Percentiles rank a stretch among this genome's conserved stretches.
Evolutionary conservation across 768 basidiomycete genomes (phyloP).

Genomic region (Kondoa malvinella): DNA sequence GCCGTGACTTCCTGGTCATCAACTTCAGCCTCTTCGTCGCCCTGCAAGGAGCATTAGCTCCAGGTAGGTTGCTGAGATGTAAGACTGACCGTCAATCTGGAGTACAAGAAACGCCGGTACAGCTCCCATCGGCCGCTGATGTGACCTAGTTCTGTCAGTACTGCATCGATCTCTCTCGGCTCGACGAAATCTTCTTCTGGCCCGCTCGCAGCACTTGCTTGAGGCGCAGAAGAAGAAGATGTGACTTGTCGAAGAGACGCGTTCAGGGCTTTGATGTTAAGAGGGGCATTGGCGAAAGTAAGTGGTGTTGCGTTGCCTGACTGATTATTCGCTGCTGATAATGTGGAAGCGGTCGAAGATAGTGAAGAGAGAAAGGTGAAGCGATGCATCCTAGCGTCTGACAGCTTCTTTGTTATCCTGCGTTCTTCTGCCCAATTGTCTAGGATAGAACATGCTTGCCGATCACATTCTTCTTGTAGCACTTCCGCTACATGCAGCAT

Average conservation of each 20-base stretch:
- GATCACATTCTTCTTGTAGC: slow-evolving; percentile 70
- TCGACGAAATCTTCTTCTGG: slow-evolving; percentile 45
- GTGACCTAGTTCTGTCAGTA: slow-evolving; percentile 68
- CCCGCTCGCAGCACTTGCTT: slow-evolving; percentile 10
- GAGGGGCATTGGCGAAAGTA: slow-evolving; percentile 1
- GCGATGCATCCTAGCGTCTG: slow-evolving; percentile 11
- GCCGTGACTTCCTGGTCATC: not conserved
- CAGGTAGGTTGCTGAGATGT: not conserved
- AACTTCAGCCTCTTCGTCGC: slow-evolving; percentile 9
- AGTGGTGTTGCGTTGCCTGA: slow-evolving; percentile 1
- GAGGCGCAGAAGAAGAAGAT: not conserved
- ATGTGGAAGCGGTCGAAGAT: not conserved
- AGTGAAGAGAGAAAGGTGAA: slow-evolving; percentile 17
- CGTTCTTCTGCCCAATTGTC: slow-evolving; percentile 87
- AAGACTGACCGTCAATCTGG: slow-evolving; percentile 39
- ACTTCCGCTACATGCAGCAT: slow-evolving; percentile 61
- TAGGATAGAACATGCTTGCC: slow-evolving; percentile 55
- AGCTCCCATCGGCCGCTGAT: slow-evolving; percentile 85
- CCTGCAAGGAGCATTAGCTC: not conserved
- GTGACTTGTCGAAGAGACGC: not conserved
- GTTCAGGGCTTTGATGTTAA: slow-evolving; percentile 12
- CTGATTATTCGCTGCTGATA: not conserved
- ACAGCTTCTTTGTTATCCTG: slow-evolving; percentile 49
- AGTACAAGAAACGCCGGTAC: slow-evolving; percentile 69
- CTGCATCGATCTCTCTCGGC: slow-evolving; percentile 76